phyloP scores from a whole-genome alignment of 2,329 filamentous ascomycete species.

The Ophiostoma perfectum region DNA sequence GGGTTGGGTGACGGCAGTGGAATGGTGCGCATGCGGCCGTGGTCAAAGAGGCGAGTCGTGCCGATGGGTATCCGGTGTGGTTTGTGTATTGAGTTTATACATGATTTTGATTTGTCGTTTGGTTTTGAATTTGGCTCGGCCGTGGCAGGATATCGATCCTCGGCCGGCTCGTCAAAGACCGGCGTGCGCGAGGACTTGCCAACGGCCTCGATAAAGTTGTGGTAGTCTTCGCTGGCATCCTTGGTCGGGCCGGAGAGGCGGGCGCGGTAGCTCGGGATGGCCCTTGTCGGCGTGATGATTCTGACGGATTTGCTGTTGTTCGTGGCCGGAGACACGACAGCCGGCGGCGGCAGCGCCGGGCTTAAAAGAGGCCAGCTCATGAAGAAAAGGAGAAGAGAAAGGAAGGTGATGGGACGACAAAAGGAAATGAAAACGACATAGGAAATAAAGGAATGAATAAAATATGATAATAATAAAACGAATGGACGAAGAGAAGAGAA shows the following conservation, averaged over 20 bases:
- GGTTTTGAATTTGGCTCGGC: too few species aligned
- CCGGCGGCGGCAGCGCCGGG: constrained; percentile 9
- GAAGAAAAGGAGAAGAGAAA: not conserved
- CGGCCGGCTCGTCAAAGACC: not conserved
- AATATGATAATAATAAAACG: constrained; percentile 3
- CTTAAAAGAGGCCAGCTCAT: constrained; percentile 20
- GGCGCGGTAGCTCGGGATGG: not conserved
- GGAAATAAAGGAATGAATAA: not conserved
- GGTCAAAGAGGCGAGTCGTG: constrained; percentile 23
- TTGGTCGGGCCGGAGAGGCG: constrained; percentile 1
- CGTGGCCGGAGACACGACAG: not conserved
- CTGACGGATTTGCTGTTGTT: not conserved
- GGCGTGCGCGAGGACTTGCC: constrained; percentile 15
- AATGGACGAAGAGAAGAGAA: constrained; percentile 8
- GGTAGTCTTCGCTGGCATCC: constrained; percentile 22
- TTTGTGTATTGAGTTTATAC: not conserved
- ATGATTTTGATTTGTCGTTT: too few species aligned
- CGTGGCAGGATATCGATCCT: not conserved
- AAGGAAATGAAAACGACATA: not conserved
- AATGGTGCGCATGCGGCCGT: constrained; percentile 23
- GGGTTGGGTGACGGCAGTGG: constrained; percentile 25
- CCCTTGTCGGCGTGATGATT: not conserved
- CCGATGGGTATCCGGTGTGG: constrained; percentile 19
- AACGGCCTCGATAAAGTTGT: constrained; percentile 23
- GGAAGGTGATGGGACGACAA: not conserved